Conservation (phyloP, 495 filamentous ascomycete genomes). For the Cryomyces antarcticus region DNA sequence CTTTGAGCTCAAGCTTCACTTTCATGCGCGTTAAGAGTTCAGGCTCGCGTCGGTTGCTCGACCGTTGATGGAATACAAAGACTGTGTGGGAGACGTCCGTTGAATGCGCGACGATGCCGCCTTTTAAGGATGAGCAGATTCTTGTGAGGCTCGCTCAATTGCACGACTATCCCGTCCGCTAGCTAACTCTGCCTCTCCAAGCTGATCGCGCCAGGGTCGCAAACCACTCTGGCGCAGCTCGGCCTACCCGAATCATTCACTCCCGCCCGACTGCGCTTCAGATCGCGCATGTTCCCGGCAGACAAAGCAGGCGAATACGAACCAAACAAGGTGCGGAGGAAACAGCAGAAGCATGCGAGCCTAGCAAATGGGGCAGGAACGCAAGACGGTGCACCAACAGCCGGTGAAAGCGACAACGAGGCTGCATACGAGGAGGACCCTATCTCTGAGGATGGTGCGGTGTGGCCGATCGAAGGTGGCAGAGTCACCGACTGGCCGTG, state of each 20-base stretch:
- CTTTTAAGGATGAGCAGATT: not conserved
- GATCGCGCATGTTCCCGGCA: conserved; percentile 83
- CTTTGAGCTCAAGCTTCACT: no score
- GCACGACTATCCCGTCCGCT: no score
- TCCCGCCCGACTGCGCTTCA: conserved; percentile 58
- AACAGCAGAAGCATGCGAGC: conserved; percentile 24
- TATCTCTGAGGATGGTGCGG: conserved; percentile 68
- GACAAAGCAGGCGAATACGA: conserved; percentile 63
- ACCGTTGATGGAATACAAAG: no score
- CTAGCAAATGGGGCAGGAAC: conserved; percentile 8
- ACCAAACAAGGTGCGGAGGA: conserved; percentile 58
- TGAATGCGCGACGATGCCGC: no score
- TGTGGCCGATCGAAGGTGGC: conserved; percentile 73
- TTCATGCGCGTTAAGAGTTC: no score
- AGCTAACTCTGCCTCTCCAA: no score
- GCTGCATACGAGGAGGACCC: conserved; percentile 62
- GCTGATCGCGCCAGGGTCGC: conserved; percentile 88
- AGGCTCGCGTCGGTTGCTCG: no score
- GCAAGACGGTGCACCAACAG: conserved; percentile 11
- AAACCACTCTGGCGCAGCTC: conserved; percentile 82
- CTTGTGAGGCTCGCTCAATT: no score
- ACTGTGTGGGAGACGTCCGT: no score
- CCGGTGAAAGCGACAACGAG: conserved; percentile 25
- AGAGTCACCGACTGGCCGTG: conserved; percentile 72
- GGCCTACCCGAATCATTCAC: conserved; percentile 83